Conservation (phyloP, 768 basidiomycete species). For the Rhizopogon rudus region DNA sequence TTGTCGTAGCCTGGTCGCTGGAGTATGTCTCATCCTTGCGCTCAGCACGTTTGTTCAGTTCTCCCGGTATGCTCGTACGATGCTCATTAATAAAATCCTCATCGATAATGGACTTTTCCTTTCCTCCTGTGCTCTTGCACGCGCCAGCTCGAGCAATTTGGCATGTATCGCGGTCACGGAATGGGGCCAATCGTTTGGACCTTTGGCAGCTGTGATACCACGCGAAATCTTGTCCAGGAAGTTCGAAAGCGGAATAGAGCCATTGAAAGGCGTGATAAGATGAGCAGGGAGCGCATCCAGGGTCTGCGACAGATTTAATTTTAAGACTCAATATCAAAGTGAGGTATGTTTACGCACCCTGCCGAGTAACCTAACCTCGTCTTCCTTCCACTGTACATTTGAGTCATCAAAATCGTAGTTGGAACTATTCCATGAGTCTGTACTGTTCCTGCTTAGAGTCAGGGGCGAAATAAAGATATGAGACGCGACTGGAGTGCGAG, state of each 20-base stretch:
- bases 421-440: slow-evolving; percentile 84
- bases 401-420: slow-evolving; percentile 58
- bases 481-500: slow-evolving; percentile 47
- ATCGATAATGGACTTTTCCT: slow-evolving; percentile 37
- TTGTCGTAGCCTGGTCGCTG: slow-evolving; percentile 45
- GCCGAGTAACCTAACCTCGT: slow-evolving; percentile 62
- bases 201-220: slow-evolving; percentile 70
- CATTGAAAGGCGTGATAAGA: slow-evolving; percentile 84
- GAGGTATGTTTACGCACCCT: slow-evolving; percentile 42
- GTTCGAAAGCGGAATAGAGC: slow-evolving; percentile 79
- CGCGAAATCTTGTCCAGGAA: slow-evolving; percentile 84
- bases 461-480: slow-evolving; percentile 45
- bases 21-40: slow-evolving; percentile 32
- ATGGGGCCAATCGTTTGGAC: slow-evolving; percentile 76
- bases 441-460: slow-evolving; percentile 53
- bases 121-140: slow-evolving; percentile 53
- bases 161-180: slow-evolving; percentile 76
- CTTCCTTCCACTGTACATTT: slow-evolving; percentile 69
- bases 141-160: slow-evolving; percentile 79
- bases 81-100: slow-evolving; percentile 35
- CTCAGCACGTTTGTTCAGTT: not conserved
- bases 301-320: slow-evolving; percentile 40
- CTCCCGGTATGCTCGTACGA: not conserved
- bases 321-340: too few species aligned
- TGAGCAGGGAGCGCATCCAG: slow-evolving; percentile 80